Percentiles rank a stretch among this genome's conserved stretches.
Conservation (phyloP, 352 stramenopile genomes). For the Phytophthora europaea region DNA sequence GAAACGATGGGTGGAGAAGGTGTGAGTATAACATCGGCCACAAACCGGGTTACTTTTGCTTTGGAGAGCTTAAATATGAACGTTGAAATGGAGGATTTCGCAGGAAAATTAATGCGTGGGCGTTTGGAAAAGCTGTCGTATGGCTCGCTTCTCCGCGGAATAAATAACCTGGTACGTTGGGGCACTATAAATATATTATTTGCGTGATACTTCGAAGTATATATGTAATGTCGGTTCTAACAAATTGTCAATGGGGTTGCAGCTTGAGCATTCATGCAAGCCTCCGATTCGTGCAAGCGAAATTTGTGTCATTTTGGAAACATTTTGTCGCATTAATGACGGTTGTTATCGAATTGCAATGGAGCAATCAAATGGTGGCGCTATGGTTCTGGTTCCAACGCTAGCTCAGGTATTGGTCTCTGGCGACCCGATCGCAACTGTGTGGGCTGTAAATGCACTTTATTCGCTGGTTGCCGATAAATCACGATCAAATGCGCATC, state of each 20-base stretch:
- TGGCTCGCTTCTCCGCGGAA: constrained; percentile 53
- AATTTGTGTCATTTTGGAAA: constrained; percentile 71
- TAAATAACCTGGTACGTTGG: constrained; percentile 70
- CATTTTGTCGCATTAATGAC: constrained; percentile 79
- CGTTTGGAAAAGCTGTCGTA: constrained; percentile 74
- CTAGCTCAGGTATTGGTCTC: constrained; percentile 61
- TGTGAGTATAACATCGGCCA: constrained; percentile 48
- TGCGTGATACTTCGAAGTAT: background rate
- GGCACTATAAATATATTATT: background rate
- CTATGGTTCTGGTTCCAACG: constrained; percentile 49
- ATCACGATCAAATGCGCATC: constrained; percentile 47
- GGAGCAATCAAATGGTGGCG: constrained; percentile 54
- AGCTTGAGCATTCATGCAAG: constrained; percentile 78
- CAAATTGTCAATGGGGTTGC: constrained; percentile 2
- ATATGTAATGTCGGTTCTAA: constrained; percentile 5
- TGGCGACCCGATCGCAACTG: constrained; percentile 57
- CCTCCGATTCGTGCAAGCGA: constrained; percentile 72
- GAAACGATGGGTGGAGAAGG: constrained; percentile 63
- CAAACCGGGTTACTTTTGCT: constrained; percentile 74
- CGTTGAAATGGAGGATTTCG: constrained; percentile 71
- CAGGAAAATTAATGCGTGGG: constrained; percentile 48
- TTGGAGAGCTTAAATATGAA: constrained; percentile 84
- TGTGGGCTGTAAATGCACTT: constrained; percentile 72
- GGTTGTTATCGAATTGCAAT: constrained; percentile 74
- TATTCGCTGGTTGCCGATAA: constrained; percentile 74